These are phyloP conservation scores for Pythium folliculosum DNA, from an alignment of 352 stramenopile genomes.

Conservation along the genomic window DNA sequence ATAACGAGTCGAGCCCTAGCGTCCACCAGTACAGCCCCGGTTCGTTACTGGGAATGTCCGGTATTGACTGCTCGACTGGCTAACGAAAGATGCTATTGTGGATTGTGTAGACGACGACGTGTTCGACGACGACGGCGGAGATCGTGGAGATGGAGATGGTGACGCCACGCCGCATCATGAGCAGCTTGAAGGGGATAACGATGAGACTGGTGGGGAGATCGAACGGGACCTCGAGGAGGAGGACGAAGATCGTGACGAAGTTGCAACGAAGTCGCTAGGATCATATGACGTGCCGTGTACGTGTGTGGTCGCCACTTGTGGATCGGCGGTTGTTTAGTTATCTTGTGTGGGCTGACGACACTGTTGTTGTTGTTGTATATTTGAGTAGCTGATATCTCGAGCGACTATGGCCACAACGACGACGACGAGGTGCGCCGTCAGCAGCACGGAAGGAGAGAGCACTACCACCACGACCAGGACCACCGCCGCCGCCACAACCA, in stretches of 20 bases:
- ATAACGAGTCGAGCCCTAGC: slow-evolving; percentile 38
- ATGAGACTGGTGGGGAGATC: slow-evolving; percentile 6
- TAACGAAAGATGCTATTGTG: too few relatives aligned
- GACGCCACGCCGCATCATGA: neutral
- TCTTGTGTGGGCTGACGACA: neutral
- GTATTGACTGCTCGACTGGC: neutral
- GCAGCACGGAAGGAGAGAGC: neutral
- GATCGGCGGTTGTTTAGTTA: neutral
- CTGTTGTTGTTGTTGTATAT: neutral
- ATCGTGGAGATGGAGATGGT: neutral
- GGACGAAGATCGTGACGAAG: slow-evolving; percentile 2
- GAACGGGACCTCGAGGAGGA: slow-evolving; percentile 2
- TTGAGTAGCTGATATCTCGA: slow-evolving; percentile 13
- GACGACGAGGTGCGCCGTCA: neutral
- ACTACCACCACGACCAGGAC: neutral
- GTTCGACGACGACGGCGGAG: slow-evolving; percentile 11
- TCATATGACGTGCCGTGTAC: slow-evolving; percentile 11
- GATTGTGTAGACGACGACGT: slow-evolving; percentile 14
- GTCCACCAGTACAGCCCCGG: slow-evolving; percentile 43
- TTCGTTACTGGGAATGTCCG: slow-evolving; percentile 2
- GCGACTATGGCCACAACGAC: slow-evolving; percentile 15
- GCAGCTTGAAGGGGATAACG: neutral
- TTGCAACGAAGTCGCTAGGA: slow-evolving; percentile 11
- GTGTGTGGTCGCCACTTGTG: neutral
- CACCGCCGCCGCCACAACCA: neutral